Evolutionary conservation across 805 yeast species (phyloP).

Genomic region (Candida ovalis): DNA sequence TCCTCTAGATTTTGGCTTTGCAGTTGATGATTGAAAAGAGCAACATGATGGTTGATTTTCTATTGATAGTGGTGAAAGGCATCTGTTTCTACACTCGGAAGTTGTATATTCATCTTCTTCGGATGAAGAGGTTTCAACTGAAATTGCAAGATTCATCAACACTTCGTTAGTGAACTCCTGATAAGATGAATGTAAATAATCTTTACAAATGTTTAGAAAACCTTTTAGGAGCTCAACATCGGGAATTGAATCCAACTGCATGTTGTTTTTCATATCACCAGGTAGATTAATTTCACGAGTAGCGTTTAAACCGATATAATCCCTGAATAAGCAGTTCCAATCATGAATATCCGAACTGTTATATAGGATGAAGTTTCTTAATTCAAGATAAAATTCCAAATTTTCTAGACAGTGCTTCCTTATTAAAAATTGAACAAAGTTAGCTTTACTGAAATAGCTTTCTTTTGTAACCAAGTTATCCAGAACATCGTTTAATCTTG

Average conservation of each 20-base stretch:
- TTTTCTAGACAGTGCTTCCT: slow-evolving; percentile 34
- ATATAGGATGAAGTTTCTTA: slow-evolving; percentile 17
- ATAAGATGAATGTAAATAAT: slow-evolving; percentile 28
- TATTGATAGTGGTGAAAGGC: slow-evolving; percentile 11
- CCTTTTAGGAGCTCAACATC: slow-evolving; percentile 11
- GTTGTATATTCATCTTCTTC: slow-evolving; percentile 9
- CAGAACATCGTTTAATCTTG: slow-evolving; percentile 25
- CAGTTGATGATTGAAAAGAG: neutral
- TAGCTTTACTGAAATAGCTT: slow-evolving; percentile 21
- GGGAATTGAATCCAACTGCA: slow-evolving; percentile 20
- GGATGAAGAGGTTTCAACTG: slow-evolving; percentile 8
- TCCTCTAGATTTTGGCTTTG: neutral
- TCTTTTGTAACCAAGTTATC: slow-evolving; percentile 13
- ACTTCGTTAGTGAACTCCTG: slow-evolving; percentile 27
- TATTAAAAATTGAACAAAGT: slow-evolving; percentile 27
- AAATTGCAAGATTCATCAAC: slow-evolving; percentile 6
- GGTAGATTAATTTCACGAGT: slow-evolving; percentile 33
- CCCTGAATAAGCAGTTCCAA: slow-evolving; percentile 27
- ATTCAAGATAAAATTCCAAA: slow-evolving; percentile 30
- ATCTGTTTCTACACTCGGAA: slow-evolving; percentile 5
- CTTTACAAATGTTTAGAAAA: slow-evolving; percentile 20
- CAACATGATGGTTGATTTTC: neutral
- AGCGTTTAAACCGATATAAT: slow-evolving; percentile 25
- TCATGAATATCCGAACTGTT: slow-evolving; percentile 12
- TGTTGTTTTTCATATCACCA: slow-evolving; percentile 18